Evolutionary conservation across 805 yeast species (phyloP).

Genomic region (Myxozyma neglecta): DNA sequence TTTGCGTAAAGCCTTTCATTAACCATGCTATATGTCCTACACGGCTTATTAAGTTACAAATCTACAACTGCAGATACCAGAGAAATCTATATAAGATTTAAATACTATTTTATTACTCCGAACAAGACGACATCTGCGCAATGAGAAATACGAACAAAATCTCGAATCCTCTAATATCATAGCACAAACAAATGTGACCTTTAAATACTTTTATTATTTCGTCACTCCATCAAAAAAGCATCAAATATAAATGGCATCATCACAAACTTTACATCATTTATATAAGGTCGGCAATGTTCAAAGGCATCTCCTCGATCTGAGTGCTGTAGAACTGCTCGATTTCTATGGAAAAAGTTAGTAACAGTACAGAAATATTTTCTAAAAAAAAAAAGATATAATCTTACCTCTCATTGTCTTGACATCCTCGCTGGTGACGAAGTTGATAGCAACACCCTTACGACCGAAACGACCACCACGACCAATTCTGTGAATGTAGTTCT

Average conservation of each 20-base stretch:
- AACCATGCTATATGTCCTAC: too few species aligned
- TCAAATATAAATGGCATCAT: not conserved
- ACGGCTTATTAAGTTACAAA: not conserved
- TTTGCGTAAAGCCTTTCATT: too few species aligned
- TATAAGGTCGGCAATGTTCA: slow-evolving; percentile 56
- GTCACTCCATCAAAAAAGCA: not conserved
- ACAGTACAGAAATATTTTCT: not conserved
- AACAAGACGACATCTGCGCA: not conserved
- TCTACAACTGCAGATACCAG: not conserved
- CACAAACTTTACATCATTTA: slow-evolving; percentile 30
- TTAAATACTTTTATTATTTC: not conserved
- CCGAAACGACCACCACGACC: slow-evolving; percentile 99
- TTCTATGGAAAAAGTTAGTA: slow-evolving; percentile 35
- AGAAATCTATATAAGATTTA: not conserved
- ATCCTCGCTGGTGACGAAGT: slow-evolving; percentile 84
- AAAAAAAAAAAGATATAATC: slow-evolving; percentile 43
- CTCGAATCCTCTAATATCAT: not conserved
- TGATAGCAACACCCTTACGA: slow-evolving; percentile 96
- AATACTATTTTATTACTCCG: not conserved
- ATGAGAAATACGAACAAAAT: not conserved
- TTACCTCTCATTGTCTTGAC: slow-evolving; percentile 61
- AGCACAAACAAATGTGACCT: not conserved
- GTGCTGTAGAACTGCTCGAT: slow-evolving; percentile 86
- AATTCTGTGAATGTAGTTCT: slow-evolving; percentile 94
- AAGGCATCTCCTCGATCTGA: slow-evolving; percentile 90